Conservation (phyloP, 306 rosid genomes). For the Cajanus cajan region DNA sequence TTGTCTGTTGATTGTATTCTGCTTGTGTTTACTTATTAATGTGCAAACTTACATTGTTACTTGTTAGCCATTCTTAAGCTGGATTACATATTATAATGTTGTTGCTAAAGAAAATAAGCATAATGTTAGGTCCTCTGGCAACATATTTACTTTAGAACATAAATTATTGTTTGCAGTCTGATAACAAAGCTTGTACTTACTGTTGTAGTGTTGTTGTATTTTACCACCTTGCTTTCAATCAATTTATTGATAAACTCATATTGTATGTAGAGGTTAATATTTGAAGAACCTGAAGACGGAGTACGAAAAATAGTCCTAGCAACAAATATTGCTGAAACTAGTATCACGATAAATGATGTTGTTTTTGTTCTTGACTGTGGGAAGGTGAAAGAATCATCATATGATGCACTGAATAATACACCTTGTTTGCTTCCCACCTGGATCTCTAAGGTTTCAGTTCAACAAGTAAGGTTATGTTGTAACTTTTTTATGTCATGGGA, state of each 20-base stretch:
- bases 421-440: constrained; percentile 97
- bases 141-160: background rate
- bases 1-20: constrained; percentile 8
- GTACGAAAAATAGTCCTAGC: constrained; percentile 92
- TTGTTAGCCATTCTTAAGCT: background rate
- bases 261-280: constrained; percentile 76
- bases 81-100: background rate
- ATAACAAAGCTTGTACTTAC: background rate
- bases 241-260: background rate
- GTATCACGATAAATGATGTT: constrained; percentile 89
- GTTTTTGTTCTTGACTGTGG: constrained; percentile 97
- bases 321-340: constrained; percentile 97
- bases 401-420: constrained; percentile 94
- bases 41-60: background rate
- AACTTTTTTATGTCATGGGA: background rate
- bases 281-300: constrained; percentile 75
- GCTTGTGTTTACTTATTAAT: background rate
- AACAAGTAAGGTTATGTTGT: constrained; percentile 66
- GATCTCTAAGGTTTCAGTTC: constrained; percentile 96
- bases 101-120: background rate
- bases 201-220: background rate
- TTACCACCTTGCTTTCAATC: background rate
- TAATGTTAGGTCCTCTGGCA: background rate
- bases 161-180: background rate
- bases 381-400: constrained; percentile 94